Percentiles rank a stretch among this genome's conserved stretches.
phyloP scores from a whole-genome alignment of 306 rosid species.

The Quercus rubra region DNA sequence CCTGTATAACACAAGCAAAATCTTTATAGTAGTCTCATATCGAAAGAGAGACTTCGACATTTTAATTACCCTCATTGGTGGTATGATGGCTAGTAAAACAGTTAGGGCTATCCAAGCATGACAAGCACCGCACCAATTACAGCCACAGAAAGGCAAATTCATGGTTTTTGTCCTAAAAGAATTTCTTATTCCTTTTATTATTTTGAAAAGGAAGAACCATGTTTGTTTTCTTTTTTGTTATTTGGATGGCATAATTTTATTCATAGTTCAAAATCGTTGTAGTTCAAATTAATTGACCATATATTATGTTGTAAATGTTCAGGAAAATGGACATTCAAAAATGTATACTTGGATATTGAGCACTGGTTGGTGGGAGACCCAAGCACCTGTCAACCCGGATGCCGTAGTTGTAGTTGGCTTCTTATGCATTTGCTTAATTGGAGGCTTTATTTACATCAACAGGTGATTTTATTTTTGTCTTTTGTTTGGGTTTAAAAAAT shows the following conservation, averaged over 20 bases:
- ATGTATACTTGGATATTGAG: constrained; percentile 83
- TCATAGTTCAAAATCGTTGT: neutral
- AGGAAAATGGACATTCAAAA: constrained; percentile 84
- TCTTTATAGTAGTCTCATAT: neutral
- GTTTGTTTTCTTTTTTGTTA: neutral
- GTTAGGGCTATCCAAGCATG: neutral
- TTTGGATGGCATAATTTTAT: neutral
- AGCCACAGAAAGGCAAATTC: neutral
- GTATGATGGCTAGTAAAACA: neutral
- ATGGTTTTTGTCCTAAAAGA: neutral
- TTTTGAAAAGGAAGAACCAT: neutral
- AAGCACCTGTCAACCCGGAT: constrained; percentile 82
- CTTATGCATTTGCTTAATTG: constrained; percentile 55
- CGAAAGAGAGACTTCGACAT: neutral
- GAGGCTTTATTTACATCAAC: constrained; percentile 72
- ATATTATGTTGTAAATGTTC: constrained; percentile 20
- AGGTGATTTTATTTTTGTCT: constrained; percentile 39
- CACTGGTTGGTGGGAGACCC: constrained; percentile 90
- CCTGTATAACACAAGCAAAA: neutral
- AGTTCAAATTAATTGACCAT: constrained; percentile 1
- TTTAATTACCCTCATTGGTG: neutral
- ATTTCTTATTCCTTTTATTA: neutral
- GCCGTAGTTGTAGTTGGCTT: constrained; percentile 58
- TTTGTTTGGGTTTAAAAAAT: neutral
- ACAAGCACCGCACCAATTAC: neutral